A percentile compares a stretch with the other conserved stretches of the same genome.
phyloP scores from a whole-genome alignment of 495 filamentous ascomycete genomes.

The Parathielavia appendiculata region DNA sequence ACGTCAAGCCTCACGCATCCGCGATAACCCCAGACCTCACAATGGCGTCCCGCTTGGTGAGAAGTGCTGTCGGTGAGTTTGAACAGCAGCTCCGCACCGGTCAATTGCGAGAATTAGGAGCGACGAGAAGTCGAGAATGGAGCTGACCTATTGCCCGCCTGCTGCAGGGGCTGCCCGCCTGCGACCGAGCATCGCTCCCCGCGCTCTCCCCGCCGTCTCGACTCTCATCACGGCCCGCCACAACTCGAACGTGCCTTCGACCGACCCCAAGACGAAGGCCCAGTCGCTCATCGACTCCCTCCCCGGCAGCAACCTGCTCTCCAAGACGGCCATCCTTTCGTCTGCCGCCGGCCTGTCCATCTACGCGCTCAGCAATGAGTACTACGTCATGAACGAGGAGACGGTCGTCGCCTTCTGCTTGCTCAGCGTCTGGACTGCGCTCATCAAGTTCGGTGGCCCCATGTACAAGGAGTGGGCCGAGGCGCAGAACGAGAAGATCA shows the following conservation, averaged over 20 bases:
- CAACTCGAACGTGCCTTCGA: slow-evolving; percentile 68
- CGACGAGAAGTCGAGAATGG: background rate
- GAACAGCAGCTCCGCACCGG: slow-evolving; percentile 1
- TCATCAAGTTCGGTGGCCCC: slow-evolving; percentile 88
- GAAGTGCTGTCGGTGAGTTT: slow-evolving; percentile 80
- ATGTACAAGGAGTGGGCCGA: slow-evolving; percentile 91
- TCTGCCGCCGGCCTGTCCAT: slow-evolving; percentile 83
- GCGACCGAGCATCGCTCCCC: slow-evolving; percentile 64
- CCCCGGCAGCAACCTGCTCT: slow-evolving; percentile 76
- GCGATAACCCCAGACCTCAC: slow-evolving; percentile 49
- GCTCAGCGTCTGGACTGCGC: slow-evolving; percentile 79
- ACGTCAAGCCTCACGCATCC: slow-evolving; percentile 34
- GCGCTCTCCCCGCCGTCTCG: slow-evolving; percentile 66
- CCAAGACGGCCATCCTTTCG: slow-evolving; percentile 95
- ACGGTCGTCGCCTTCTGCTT: slow-evolving; percentile 84
- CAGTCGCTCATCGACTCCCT: slow-evolving; percentile 90
- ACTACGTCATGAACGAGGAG: slow-evolving; percentile 99
- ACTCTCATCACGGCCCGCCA: slow-evolving; percentile 58
- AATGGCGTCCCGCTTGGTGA: slow-evolving; percentile 95
- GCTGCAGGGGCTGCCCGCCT: slow-evolving; percentile 77
- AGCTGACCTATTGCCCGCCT: background rate
- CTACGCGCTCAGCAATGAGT: slow-evolving; percentile 97
- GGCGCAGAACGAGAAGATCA: slow-evolving; percentile 78
- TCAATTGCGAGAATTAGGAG: slow-evolving; percentile 23
- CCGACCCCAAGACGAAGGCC: slow-evolving; percentile 89